Evolutionary conservation across 352 stramenopile genomes (phyloP), one percentile per base, ranked within the genome.

Genomic region (Pythium guiyangense): DNA sequence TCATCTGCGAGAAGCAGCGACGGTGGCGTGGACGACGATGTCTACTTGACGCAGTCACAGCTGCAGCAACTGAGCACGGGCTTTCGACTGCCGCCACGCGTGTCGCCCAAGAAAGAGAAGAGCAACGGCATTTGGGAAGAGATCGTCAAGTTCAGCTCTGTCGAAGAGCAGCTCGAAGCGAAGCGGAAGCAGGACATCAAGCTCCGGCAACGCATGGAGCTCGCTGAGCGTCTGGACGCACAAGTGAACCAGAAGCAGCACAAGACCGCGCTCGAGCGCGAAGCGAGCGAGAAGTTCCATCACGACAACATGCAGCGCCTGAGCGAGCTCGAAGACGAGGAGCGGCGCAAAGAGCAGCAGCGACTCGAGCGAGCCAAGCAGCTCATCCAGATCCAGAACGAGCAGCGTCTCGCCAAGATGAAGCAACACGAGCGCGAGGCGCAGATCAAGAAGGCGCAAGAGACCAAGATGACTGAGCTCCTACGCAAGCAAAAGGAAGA

Each of bases 121-220:
- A 73, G 71, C 61, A 86, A 82, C 52, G 77, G 79, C 29, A 91
- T 93, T 43, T 93, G 84, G 84, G 80, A 91, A 49, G 74, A 91
- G 53, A 90, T 93, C 52, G 84, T 89, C 56, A 83, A 91, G 70
- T 91, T 83, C 57, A 74, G 73, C 48, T 85, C 74, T 5, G 53
- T 90, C 5, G 79, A 90, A 53, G 83, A 93, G 62, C 67, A 79
- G 52, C 57, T 74, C 10, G 83, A 93, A 35, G 75, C 71, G 1
- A 54, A 82, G 46, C 64, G 62, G 25, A 69, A 82, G 56, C 69
- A 64, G 6, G 70, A 74, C 6, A 20, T 60, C 8, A 70, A 69
- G 17, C 47, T 67, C 27, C 42, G 39, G 15, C 68, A 76, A 29
- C 70, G 76, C 15, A 52, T 43, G 0, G 66, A 77, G 22, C 73